Percentiles rank a stretch among this genome's conserved stretches.
Evolutionary conservation across 1,139 yeast genomes (phyloP).

Genomic region (Kodamaea ohmeri): DNA sequence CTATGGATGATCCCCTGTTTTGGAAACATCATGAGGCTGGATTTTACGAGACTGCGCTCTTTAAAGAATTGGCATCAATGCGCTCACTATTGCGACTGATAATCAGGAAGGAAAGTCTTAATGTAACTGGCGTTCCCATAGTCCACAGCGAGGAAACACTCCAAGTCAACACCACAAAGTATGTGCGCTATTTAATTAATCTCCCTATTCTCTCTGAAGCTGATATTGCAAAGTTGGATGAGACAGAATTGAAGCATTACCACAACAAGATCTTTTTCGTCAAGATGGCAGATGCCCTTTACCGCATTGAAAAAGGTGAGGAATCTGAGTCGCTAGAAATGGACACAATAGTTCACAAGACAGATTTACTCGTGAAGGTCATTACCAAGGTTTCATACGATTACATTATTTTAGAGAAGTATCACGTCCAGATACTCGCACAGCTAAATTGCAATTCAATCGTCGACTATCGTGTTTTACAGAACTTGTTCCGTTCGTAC

Average conservation of each 20-base stretch:
- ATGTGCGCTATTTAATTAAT: slow-evolving; percentile 34
- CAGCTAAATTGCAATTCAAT: slow-evolving; percentile 36
- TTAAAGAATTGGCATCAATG: slow-evolving; percentile 30
- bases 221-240: slow-evolving; percentile 18
- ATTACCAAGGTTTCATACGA: slow-evolving; percentile 42
- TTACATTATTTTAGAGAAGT: slow-evolving; percentile 40
- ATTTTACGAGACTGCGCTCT: slow-evolving; percentile 32
- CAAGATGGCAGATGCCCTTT: slow-evolving; percentile 28
- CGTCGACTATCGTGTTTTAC: slow-evolving; percentile 26
- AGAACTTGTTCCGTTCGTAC: slow-evolving; percentile 24
- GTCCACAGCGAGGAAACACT: slow-evolving; percentile 34
- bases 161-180: slow-evolving; percentile 40
- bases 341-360: slow-evolving; percentile 9
- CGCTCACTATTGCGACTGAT: slow-evolving; percentile 30
- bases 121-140: slow-evolving; percentile 2
- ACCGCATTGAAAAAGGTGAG: slow-evolving; percentile 30
- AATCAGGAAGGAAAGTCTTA: slow-evolving; percentile 20
- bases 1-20: slow-evolving; percentile 6
- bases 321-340: slow-evolving; percentile 15
- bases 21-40: slow-evolving; percentile 20
- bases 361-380: slow-evolving; percentile 28
- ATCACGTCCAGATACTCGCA: slow-evolving; percentile 37
- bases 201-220: slow-evolving; percentile 25
- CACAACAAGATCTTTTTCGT: slow-evolving; percentile 28
- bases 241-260: slow-evolving; percentile 28